phyloP scores from a whole-genome alignment of 2,329 filamentous ascomycete genomes.

The Aspergillus novoparasiticus region DNA sequence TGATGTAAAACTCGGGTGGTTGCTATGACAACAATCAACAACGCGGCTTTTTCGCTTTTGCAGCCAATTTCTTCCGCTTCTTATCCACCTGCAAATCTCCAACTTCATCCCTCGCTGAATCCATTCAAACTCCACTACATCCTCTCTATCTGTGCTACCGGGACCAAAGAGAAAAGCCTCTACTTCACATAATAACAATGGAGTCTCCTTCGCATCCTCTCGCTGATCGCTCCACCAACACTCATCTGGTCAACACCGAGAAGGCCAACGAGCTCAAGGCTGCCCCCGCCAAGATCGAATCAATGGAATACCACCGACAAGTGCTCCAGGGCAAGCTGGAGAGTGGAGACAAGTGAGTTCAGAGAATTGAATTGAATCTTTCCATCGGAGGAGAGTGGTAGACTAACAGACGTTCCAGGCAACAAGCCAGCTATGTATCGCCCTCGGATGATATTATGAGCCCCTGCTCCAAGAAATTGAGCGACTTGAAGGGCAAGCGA shows the following conservation, averaged over 20 bases:
- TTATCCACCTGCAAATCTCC: slow-evolving; percentile 1
- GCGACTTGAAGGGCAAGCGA: slow-evolving; percentile 52
- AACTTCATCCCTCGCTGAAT: slow-evolving; percentile 2
- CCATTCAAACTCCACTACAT: neutral
- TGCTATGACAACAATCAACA: slow-evolving; percentile 45
- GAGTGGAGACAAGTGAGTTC: slow-evolving; percentile 40
- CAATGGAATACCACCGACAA: slow-evolving; percentile 49
- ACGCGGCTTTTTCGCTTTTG: slow-evolving; percentile 25
- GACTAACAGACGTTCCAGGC: slow-evolving; percentile 21
- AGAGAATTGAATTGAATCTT: neutral
- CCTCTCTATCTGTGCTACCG: neutral
- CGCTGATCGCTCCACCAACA: slow-evolving; percentile 46
- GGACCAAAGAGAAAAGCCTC: neutral
- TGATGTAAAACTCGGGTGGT: slow-evolving; percentile 20
- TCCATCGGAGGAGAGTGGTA: neutral
- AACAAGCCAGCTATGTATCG: slow-evolving; percentile 47
- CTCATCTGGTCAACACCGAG: slow-evolving; percentile 35
- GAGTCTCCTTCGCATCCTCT: slow-evolving; percentile 40
- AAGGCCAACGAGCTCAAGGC: slow-evolving; percentile 37
- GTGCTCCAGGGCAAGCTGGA: slow-evolving; percentile 45
- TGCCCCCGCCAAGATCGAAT: slow-evolving; percentile 32
- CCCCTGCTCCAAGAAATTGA: slow-evolving; percentile 53
- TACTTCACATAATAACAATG: slow-evolving; percentile 25
- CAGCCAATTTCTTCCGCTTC: slow-evolving; percentile 19
- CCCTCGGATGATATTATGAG: slow-evolving; percentile 54